Evolutionary conservation across 305 asterid species (phyloP), one percentile per base, ranked within the genome.

Genomic region (Fraxinus angustifolia): DNA sequence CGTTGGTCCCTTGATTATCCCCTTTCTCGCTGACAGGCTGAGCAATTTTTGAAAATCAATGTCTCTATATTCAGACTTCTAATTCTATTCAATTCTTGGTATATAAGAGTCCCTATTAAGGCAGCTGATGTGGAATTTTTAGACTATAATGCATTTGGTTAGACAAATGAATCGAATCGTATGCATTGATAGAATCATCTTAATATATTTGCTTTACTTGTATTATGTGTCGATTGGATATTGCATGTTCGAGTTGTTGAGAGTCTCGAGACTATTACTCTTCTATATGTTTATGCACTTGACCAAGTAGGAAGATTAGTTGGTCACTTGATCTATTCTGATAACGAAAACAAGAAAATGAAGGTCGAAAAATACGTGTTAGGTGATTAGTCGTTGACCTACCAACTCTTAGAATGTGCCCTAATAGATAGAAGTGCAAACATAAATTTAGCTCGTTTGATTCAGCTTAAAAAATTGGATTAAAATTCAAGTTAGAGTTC

Each of bases 41-140:
- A 40, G 62, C 17, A 75, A 34, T 72, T 76, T 81, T 79, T 70
- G 81, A 78, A 30, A 45, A 35, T 45, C 21, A 3, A 3, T 83
- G 76, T 77, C 78, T 35, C 53, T 78, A 19, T 79, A 42, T 82
- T 71, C 70, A 76, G 74, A 80, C 87, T 62, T 62, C 68, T 3
- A 17, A 53, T 78, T 77, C 50, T 73, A 83, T 78, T 84, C 78
- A 36, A 75, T 85, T 79, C 77, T 79, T 88, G 86, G 86, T 87
- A 82, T 77, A 78, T 82, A 85, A 79, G 75, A 42, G 87, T 87
- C 86, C 89, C 89, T 88, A 87, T 84, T 85, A 84, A 86, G 87
- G 85, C 84, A 78, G 48, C 38, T 76, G 58, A 50, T 31, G 35
- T 76, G 31, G 78, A 34, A 26, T 34, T 50, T 56, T 82, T 78